Evolutionary conservation across 2,329 filamentous ascomycete species (phyloP), one percentile per base, ranked within the genome.

Genomic region (Blastomyces emzantsi): DNA sequence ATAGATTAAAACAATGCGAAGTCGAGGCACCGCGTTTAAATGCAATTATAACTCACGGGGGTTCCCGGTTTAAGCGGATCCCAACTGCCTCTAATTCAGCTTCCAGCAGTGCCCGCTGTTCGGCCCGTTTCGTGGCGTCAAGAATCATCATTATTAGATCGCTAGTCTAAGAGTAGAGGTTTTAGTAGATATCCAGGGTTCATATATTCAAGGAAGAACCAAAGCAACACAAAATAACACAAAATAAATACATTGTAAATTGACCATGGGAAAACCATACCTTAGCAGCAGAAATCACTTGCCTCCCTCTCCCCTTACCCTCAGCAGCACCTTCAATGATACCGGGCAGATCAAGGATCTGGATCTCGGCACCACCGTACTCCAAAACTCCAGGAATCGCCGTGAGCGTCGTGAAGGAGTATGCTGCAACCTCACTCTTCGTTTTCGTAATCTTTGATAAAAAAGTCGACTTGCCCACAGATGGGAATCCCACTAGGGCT

Each of bases 371-470:
- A 62, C 94, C 95, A 15, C 92, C 94, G 78, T 99, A 99, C 80
- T 97, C 93, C 62, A 99, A 84, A 49, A 99, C 95, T 69, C 94
- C 94, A 0, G 94, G 94, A 69, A 99, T 99, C 45, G 94, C 95
- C 11, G 94, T 99, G 55, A 99, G 82, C 1, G 94, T 99, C 13
- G 94, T 99, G 85, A 99, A 99, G 63, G 93, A 87, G 74, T 99
- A 99, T 0, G 94, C 90, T 0, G 94, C 94, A 36, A 97, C 92
- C 75, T 97, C 93, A 60, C 92, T 96, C 73, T 91, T 92, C 49
- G 95, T 99, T 79, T 96, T 97, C 60, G 94, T 99, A 75, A 99
- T 95, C 74, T 97, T 97, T 59, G 92, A 97, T n/a, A 99, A 77
- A 74, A 99, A 97, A 0, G 94, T 99, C 2, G 94, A 99, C 80